These are phyloP conservation scores for Neopestalotiopsis rosae DNA, from an alignment of 2,329 filamentous ascomycete genomes.

Conservation along the genomic window DNA sequence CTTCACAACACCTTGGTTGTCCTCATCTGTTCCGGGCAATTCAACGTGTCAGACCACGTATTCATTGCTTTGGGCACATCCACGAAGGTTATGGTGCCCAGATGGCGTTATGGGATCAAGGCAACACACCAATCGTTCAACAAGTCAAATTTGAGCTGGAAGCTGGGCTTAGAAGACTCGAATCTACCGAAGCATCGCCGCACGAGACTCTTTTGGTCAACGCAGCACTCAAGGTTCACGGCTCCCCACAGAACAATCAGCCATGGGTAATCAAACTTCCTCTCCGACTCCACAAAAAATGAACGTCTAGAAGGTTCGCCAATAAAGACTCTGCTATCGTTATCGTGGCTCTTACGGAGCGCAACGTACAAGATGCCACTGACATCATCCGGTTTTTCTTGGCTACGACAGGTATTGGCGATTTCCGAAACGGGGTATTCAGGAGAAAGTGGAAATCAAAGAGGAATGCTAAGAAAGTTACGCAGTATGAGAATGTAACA, in stretches of 20 bases:
- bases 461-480: too few relatives aligned
- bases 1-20: slow-evolving; percentile 49
- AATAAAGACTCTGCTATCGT: too few relatives aligned
- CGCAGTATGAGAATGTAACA: too few relatives aligned
- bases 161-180: background rate
- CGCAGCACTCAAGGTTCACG: background rate
- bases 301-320: too few relatives aligned
- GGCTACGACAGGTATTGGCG: too few relatives aligned
- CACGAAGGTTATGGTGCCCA: slow-evolving; percentile 58
- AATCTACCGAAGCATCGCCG: background rate
- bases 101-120: slow-evolving; percentile 40
- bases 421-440: too few relatives aligned
- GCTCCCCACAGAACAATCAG: background rate
- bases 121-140: background rate
- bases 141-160: background rate
- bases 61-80: slow-evolving; percentile 70
- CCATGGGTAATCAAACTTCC: background rate
- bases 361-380: too few relatives aligned
- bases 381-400: too few relatives aligned
- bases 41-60: slow-evolving; percentile 51
- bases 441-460: too few relatives aligned
- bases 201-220: background rate
- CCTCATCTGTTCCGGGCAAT: slow-evolving; percentile 56
- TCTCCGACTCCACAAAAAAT: background rate
- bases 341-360: too few relatives aligned